Conservation (phyloP, 257 asterid species). For the Mitragyna speciosa region DNA sequence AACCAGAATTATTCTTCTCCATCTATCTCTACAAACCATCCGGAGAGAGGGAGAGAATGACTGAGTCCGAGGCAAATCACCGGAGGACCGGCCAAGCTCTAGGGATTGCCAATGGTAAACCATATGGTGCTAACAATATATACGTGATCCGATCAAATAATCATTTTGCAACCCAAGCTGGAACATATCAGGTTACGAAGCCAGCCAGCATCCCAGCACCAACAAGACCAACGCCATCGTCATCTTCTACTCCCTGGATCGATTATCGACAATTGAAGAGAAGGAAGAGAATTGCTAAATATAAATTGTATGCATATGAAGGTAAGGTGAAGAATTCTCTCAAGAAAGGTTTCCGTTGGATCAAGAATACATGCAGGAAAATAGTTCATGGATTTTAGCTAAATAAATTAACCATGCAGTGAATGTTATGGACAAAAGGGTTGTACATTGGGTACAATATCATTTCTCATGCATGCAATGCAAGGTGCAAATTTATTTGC, state of each 20-base stretch:
- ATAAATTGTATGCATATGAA: conserved; percentile 62
- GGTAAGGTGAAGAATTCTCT: conserved; percentile 58
- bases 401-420: neutral
- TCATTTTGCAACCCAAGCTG: neutral
- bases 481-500: neutral
- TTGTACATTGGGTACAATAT: neutral
- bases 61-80: conserved; percentile 8
- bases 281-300: conserved; percentile 56
- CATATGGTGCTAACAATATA: conserved; percentile 19
- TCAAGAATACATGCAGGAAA: conserved; percentile 52
- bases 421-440: neutral
- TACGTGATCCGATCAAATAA: conserved; percentile 17
- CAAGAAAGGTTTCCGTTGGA: conserved; percentile 56
- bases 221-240: too few species aligned
- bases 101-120: conserved; percentile 18
- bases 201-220: neutral
- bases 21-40: neutral
- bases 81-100: conserved; percentile 1
- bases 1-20: conserved; percentile 16
- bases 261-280: conserved; percentile 42
- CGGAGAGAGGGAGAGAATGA: conserved; percentile 19
- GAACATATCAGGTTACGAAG: neutral
- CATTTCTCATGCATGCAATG: neutral
- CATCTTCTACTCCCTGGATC: neutral
- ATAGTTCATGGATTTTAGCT: conserved; percentile 43